Base-by-base conservation (phyloP, 2,329 filamentous ascomycete genomes). In the Periconia sp. region DNA sequence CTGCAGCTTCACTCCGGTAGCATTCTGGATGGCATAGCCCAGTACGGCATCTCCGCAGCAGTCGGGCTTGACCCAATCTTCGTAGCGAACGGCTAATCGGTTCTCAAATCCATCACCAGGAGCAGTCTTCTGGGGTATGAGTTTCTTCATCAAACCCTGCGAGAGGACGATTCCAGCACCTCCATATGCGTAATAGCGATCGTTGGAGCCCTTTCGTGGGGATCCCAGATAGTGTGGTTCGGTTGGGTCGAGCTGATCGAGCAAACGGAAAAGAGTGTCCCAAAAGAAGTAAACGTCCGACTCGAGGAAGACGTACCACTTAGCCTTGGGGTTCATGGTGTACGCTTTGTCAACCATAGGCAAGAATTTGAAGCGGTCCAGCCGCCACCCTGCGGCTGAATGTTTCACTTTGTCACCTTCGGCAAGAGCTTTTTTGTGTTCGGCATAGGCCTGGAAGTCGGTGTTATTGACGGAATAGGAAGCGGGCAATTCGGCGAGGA, bases 331-430 rank as follows among this genome's bases (percentile, higher is more conserved):
- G 46, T 66, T 67, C 45, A 73, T 48, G 14, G 63, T 61, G 53
- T 79, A 74, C 0, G 81, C 78, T 66, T 81, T 80, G 55, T 82
- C 78, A 2, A 81, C 78, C 74, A 83, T 79, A 37, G 81, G 82
- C 49, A 84, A 72, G 65, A 83, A 84, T 68, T 84, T 84, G 79
- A 81, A 84, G 60, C 82, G 82, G 63, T 84, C 82, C 27, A 84
- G 71, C 56, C 77, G 79, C 80, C 81, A 84, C 35, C 79, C 81
- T 0, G 79, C 78, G 46, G 63, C 77, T 53, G 73, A 68, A 80
- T 80, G 81, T 53, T 80, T 78, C 54, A 67, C 71, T 62, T 55
- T 69, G 63, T 61, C 74, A 62, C 62, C 71, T 47, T 73, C 68
- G 18, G 65, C 62, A 27, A 68, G 64, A n/a, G 65, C 66, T 59